These are phyloP conservation scores for Chrysoporthe austroafricana DNA, from an alignment of 2,329 filamentous ascomycete genomes.

Conservation along the genomic window DNA sequence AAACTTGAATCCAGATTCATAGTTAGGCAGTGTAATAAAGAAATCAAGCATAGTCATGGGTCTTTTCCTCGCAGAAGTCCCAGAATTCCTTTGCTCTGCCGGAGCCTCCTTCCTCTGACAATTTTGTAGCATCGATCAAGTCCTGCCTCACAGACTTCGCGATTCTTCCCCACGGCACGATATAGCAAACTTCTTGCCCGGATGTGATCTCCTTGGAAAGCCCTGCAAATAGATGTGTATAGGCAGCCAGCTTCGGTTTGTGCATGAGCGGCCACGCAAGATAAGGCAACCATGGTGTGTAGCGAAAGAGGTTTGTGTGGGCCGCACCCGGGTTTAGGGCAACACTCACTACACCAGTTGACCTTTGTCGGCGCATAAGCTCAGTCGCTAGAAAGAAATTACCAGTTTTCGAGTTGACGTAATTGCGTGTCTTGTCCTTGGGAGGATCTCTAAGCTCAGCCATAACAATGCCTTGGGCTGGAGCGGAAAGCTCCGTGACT, in stretches of 20 bases:
- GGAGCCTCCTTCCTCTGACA: conserved; percentile 21
- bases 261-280: conserved; percentile 30
- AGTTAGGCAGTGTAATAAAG: not conserved
- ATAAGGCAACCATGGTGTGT: conserved; percentile 28
- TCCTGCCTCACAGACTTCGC: conserved; percentile 1
- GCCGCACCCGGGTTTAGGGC: conserved; percentile 30
- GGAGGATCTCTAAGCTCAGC: conserved; percentile 29
- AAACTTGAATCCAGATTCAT: too few relatives aligned
- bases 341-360: conserved; percentile 27
- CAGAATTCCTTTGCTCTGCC: conserved; percentile 28
- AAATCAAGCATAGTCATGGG: not conserved
- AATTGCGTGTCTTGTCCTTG: conserved; percentile 26
- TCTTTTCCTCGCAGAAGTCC: conserved; percentile 20
- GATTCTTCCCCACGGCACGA: conserved; percentile 14
- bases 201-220: conserved; percentile 26
- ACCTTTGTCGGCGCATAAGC: conserved; percentile 23
- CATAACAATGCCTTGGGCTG: conserved; percentile 29
- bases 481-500: conserved; percentile 30
- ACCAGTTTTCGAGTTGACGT: conserved; percentile 31
- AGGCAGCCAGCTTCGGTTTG: conserved; percentile 26
- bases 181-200: not conserved
- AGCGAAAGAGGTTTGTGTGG: conserved; percentile 31
- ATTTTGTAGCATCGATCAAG: conserved; percentile 21
- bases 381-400: conserved; percentile 32
- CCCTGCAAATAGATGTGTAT: conserved; percentile 29